Evolutionary conservation across 1,284 basidiomycete genomes (phyloP).

Genomic region (Ganoderma sinense): DNA sequence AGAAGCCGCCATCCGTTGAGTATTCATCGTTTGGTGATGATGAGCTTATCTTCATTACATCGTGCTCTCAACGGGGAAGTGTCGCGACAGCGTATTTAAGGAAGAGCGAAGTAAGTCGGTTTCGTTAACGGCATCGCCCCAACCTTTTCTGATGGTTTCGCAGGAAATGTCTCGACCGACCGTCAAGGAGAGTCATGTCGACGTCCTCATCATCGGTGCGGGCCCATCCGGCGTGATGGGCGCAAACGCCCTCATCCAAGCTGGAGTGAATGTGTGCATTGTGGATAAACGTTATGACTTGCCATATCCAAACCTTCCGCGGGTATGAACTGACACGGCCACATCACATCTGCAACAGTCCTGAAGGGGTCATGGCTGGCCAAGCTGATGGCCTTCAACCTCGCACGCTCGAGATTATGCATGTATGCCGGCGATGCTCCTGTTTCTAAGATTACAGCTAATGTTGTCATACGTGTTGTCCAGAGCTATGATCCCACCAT

Average conservation of each 20-base stretch:
- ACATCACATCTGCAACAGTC: conserved; percentile 44
- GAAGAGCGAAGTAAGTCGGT: background rate
- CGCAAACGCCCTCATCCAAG: conserved; percentile 65
- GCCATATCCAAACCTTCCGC: background rate
- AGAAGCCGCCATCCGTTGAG: background rate
- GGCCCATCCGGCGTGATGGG: conserved; percentile 71
- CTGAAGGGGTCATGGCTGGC: conserved; percentile 65
- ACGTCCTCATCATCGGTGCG: conserved; percentile 64
- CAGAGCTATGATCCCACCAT: conserved; percentile 74
- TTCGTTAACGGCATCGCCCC: background rate
- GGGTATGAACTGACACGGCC: background rate
- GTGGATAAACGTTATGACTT: conserved; percentile 64
- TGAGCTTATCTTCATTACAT: background rate
- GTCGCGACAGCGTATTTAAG: background rate
- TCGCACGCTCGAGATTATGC: conserved; percentile 79
- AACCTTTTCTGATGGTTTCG: too few species aligned
- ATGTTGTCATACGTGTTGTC: background rate
- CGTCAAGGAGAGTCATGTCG: conserved; percentile 42
- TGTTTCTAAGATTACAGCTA: background rate
- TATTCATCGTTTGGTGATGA: background rate
- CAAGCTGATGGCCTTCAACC: conserved; percentile 85
- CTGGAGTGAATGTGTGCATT: conserved; percentile 68
- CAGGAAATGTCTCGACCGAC: background rate
- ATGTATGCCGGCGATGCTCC: conserved; percentile 47
- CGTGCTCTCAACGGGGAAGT: background rate